Conservation (phyloP, 164 flowering plant species). For the Vitis labrusca region DNA sequence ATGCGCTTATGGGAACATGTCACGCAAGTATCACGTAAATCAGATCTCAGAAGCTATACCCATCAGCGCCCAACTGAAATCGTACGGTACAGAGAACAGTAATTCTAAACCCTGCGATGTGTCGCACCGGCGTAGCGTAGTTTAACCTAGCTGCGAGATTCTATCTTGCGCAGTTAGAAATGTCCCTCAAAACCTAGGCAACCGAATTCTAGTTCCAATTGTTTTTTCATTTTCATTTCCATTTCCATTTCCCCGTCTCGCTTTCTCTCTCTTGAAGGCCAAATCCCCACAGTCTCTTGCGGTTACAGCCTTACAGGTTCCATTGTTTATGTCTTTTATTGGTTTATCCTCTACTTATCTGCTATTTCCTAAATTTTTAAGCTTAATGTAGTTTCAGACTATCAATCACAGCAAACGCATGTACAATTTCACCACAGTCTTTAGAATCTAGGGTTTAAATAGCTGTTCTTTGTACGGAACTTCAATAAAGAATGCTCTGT, state of each 20-base stretch:
- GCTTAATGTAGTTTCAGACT: neutral
- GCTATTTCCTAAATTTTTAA: neutral
- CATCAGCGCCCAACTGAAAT: neutral
- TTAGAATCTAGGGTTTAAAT: slow-evolving; percentile 14
- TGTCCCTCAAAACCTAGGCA: slow-evolving; percentile 21
- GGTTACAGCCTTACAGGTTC: slow-evolving; percentile 22
- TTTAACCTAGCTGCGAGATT: too few species aligned
- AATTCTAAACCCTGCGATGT: neutral
- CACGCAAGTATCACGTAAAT: too few species aligned
- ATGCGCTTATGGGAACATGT: too few species aligned
- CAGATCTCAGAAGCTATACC: neutral
- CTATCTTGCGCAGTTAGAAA: slow-evolving; percentile 18
- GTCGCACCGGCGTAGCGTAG: slow-evolving; percentile 10
- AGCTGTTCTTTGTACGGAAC: neutral
- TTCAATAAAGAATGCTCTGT: neutral
- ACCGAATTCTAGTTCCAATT: neutral
- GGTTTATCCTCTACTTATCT: slow-evolving; percentile 2
- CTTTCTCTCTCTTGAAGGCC: slow-evolving; percentile 6
- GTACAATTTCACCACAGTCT: neutral
- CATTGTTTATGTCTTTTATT: slow-evolving; percentile 6
- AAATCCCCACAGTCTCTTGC: slow-evolving; percentile 7
- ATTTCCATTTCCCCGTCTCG: slow-evolving; percentile 2
- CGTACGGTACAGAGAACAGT: neutral
- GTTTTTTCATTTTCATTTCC: neutral
- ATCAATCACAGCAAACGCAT: neutral